A percentile compares a stretch with the other conserved stretches of the same genome.
phyloP scores from a whole-genome alignment of 257 asterid genomes.

The Nicotiana tabacum region DNA sequence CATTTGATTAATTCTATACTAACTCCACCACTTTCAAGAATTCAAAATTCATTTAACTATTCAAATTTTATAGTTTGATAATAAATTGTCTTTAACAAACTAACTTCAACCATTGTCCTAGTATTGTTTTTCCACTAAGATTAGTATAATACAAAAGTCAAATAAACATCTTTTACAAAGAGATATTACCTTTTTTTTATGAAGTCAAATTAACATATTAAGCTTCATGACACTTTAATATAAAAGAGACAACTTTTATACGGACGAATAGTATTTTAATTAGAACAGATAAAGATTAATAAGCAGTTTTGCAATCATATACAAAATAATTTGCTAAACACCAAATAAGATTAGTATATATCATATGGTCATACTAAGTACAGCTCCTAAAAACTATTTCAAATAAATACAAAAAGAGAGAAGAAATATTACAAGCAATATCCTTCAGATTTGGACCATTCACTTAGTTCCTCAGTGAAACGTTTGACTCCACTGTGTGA shows the following conservation, averaged over 20 bases:
- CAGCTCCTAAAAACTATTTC: not conserved
- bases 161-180: too few relatives aligned
- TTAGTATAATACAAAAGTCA: not conserved
- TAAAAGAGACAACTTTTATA: too few relatives aligned
- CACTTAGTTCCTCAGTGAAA: constrained; percentile 63
- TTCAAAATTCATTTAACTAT: not conserved
- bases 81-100: rapidly evolving
- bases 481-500: constrained; percentile 62
- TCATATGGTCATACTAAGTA: not conserved
- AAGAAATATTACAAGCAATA: constrained; percentile 54
- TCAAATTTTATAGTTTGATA: not conserved
- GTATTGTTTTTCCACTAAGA: not conserved
- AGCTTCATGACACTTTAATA: not conserved
- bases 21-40: not conserved
- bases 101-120: not conserved
- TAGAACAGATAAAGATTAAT: not conserved
- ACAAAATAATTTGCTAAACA: not conserved
- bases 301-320: not conserved
- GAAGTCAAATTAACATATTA: not conserved
- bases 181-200: not conserved
- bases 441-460: constrained; percentile 65
- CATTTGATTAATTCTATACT: not conserved
- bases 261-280: not conserved
- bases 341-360: not conserved
- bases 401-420: not conserved